Conservation (phyloP, 495 filamentous ascomycete species). For the Astrocystis sublimbata region DNA sequence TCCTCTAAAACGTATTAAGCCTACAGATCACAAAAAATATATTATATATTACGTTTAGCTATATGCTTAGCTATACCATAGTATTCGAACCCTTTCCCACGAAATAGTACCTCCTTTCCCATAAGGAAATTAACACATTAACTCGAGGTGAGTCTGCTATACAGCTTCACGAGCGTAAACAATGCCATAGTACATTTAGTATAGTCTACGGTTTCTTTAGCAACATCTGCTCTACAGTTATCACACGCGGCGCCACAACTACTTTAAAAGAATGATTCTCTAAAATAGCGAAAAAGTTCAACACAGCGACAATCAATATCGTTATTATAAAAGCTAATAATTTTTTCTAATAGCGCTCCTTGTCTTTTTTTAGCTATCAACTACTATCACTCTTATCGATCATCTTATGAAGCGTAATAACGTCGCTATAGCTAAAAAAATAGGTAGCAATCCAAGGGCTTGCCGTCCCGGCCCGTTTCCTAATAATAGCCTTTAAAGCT, state of each 20-base stretch:
- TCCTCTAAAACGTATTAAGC: not conserved
- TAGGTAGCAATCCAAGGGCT: too few species aligned
- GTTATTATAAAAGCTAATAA: not conserved
- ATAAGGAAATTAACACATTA: not conserved
- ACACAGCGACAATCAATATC: not conserved
- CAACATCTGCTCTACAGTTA: not conserved
- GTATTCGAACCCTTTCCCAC: not conserved
- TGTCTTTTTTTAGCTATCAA: not conserved
- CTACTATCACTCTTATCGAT: not conserved
- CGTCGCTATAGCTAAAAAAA: too few species aligned
- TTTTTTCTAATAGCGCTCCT: not conserved
- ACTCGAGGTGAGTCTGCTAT: not conserved
- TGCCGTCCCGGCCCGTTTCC: too few species aligned
- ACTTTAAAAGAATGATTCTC: not conserved
- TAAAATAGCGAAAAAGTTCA: not conserved
- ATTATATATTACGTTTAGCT: not conserved
- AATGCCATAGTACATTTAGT: not conserved
- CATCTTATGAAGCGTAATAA: too few species aligned
- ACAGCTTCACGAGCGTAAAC: not conserved
- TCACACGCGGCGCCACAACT: not conserved
- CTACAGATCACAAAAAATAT: not conserved
- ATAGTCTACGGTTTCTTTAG: not conserved
- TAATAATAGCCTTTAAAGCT: too few species aligned
- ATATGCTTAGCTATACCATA: conserved; percentile 1
- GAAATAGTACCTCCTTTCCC: not conserved